phyloP scores from a whole-genome alignment of 108 stramenopile species.

The Conticribra guillardii region DNA sequence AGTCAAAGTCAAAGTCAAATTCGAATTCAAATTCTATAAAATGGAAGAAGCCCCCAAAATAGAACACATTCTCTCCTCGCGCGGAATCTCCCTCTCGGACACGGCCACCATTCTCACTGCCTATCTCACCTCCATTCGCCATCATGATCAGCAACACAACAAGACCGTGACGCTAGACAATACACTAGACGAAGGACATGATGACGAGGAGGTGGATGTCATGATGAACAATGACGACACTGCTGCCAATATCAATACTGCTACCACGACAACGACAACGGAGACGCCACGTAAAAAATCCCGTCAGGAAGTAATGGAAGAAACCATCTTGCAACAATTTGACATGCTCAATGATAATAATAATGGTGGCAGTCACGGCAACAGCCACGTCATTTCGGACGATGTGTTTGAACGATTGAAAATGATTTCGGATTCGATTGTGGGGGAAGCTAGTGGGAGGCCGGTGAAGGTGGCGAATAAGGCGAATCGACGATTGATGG shows the following conservation, averaged over 20 bases:
- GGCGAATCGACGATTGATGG: no score
- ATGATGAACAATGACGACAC: not conserved
- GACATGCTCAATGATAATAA: conserved; percentile 2
- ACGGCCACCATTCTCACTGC: conserved; percentile 26
- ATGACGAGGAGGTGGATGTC: not conserved
- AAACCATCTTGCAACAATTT: conserved; percentile 28
- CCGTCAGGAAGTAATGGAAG: conserved; percentile 34
- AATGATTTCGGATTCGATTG: conserved; percentile 35
- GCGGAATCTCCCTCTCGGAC: conserved; percentile 42
- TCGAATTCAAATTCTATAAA: not conserved
- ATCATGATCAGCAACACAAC: conserved; percentile 10
- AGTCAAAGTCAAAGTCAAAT: not conserved
- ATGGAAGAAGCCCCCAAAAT: conserved; percentile 53
- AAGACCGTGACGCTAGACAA: no score
- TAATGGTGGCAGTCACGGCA: not conserved
- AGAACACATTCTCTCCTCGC: conserved; percentile 37
- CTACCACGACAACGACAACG: not conserved
- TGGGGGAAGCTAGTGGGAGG: conserved; percentile 23
- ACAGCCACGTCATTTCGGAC: conserved; percentile 23
- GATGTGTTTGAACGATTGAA: conserved; percentile 38
- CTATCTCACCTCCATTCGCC: conserved; percentile 25
- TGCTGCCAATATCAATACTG: not conserved
- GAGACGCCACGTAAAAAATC: conserved; percentile 6
- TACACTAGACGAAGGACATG: not conserved
- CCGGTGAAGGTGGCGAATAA: not conserved